phyloP scores from a whole-genome alignment of 257 asterid species.

The Datura wrightii region DNA sequence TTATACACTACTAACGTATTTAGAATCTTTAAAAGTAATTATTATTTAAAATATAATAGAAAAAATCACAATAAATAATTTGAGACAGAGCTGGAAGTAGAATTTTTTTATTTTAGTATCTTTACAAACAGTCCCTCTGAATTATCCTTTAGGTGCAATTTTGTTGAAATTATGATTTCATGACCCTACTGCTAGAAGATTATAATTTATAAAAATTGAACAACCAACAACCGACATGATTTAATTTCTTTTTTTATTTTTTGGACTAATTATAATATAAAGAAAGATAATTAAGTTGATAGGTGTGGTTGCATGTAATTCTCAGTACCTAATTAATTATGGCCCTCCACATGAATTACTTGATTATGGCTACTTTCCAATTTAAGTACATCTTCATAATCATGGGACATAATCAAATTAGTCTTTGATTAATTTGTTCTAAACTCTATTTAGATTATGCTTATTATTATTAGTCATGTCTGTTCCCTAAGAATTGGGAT shows the following conservation, averaged over 20 bases:
- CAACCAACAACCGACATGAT: neutral
- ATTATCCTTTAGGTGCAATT: neutral
- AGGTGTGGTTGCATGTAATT: slow-evolving; percentile 15
- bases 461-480: neutral
- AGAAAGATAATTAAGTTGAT: neutral
- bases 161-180: slow-evolving; percentile 4
- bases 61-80: neutral
- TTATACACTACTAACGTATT: neutral
- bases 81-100: neutral
- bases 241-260: too few relatives aligned
- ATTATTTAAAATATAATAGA: neutral
- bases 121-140: neutral
- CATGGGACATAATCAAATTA: slow-evolving; percentile 5
- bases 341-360: neutral
- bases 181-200: neutral
- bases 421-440: neutral
- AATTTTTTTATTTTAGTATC: too few relatives aligned
- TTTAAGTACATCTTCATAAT: slow-evolving; percentile 25
- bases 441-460: neutral
- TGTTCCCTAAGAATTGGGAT: neutral
- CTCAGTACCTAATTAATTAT: neutral
- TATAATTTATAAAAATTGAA: slow-evolving; percentile 17
- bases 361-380: slow-evolving; percentile 26
- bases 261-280: neutral
- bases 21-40: neutral